Base-by-base conservation (phyloP, 169 alveolate genomes). In the Ichthyophthirius multifiliis region DNA sequence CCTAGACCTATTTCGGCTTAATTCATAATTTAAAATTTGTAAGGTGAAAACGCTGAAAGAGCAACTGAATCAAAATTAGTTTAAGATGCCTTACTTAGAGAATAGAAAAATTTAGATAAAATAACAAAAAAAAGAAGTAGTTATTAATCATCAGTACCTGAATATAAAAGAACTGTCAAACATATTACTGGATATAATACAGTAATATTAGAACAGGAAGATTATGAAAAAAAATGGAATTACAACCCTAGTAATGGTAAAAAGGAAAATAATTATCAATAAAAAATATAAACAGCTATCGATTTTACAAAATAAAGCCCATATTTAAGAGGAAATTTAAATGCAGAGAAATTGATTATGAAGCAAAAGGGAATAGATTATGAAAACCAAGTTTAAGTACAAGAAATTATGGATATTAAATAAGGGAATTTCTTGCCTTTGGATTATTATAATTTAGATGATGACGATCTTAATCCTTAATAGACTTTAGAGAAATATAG, bases 361-460 rank as follows among this genome's bases (percentile, higher is more conserved):
- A 45, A 81, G 15, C 44, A 67, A 27, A n/a, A 46, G 43, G 75
- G 48, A 37, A 41, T 23, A 16, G n/a, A 39, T 7, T 0, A 6
- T 15, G n/a, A 32, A 27, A 32, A n/a, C n/a, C n/a, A n/a, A n/a
- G n/a, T n/a, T n/a, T n/a, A 39, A 45, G 35, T 73, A 31, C 13
- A 67, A 63, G 43, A 75, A 75, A 12, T 37, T 9, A 30, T 34
- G 31, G 43, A 75, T 74, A 9, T 31, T 31, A 23, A 62, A 31
- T 10, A 79, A 74, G 74, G 77, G 6, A 71, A 79, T 31, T 85
- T 81, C 62, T 43, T 88, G 18, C 93, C 93, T 12, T 46, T 88
- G 12, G 93, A 88, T 62, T 81, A 82, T 9, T 88, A 88, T 74
- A 83, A 88, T 37, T 83, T 88, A 35, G 65, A 77, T 5, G 84